Evolutionary conservation across 2,329 filamentous ascomycete genomes (phyloP).

Genomic region (Fusarium aywerte): DNA sequence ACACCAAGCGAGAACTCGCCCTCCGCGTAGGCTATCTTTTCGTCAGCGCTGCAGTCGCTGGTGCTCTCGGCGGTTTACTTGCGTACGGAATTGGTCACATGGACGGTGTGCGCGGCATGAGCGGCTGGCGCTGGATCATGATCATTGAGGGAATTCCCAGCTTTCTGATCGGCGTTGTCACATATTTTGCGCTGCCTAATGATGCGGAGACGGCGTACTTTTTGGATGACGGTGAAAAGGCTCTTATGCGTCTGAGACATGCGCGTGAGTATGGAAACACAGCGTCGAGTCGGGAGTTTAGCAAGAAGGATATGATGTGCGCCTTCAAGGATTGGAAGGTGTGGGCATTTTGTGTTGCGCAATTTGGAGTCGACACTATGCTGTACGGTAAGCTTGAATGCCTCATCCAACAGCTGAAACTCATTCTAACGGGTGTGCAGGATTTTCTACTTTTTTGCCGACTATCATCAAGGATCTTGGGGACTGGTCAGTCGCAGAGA

Average conservation of each 20-base stretch:
- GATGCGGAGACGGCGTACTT: conserved; percentile 67
- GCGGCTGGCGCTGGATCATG: conserved; percentile 79
- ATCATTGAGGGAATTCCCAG: conserved; percentile 63
- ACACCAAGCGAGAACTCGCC: conserved; percentile 77
- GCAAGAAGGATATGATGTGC: conserved; percentile 70
- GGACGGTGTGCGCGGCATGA: conserved; percentile 71
- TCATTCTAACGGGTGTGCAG: conserved; percentile 49
- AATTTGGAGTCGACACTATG: conserved; percentile 81
- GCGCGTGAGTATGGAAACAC: conserved; percentile 60
- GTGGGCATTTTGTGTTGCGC: conserved; percentile 73
- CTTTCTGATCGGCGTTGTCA: conserved; percentile 50
- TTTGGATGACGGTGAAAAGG: conserved; percentile 67
- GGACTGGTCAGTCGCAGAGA: conserved; percentile 68
- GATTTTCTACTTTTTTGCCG: conserved; percentile 80
- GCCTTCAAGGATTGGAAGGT: conserved; percentile 81
- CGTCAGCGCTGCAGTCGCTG: conserved; percentile 75
- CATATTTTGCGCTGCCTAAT: conserved; percentile 52
- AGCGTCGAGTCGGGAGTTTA: conserved; percentile 58
- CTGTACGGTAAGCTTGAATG: conserved; percentile 64
- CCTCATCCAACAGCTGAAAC: background rate
- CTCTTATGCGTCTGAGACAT: conserved; percentile 66
- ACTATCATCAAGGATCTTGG: conserved; percentile 80
- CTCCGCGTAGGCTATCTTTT: conserved; percentile 79
- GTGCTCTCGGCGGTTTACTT: conserved; percentile 76
- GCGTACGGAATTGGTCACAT: conserved; percentile 80